A percentile compares a stretch with the other conserved stretches of the same genome.
Conservation (phyloP, 1,284 basidiomycete species). For the Pholiota adiposa region DNA sequence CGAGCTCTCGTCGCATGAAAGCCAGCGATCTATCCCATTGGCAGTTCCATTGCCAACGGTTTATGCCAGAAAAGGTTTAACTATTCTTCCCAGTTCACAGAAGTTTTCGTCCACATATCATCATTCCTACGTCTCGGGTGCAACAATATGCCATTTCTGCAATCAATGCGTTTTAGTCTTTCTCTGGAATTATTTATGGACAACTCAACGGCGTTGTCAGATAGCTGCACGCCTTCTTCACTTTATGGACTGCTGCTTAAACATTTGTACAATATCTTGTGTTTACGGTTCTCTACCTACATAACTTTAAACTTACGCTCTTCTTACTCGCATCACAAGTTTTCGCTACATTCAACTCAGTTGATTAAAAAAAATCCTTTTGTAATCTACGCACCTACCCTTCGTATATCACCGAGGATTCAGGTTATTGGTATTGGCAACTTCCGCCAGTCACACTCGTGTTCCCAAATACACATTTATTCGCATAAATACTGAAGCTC, state of each 20-base stretch:
- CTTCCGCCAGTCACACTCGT: too few relatives aligned
- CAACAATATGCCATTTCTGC: neutral
- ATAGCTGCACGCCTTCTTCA: too few relatives aligned
- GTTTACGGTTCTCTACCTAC: neutral
- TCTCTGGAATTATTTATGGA: neutral
- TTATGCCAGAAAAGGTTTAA: neutral
- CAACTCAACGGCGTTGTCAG: too few relatives aligned
- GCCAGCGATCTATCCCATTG: neutral
- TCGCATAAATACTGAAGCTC: neutral
- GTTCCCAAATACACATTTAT: too few relatives aligned
- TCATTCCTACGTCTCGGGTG: neutral
- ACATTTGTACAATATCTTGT: neutral
- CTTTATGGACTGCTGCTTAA: too few relatives aligned
- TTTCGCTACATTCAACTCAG: neutral
- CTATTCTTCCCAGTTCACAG: too few relatives aligned
- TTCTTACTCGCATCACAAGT: neutral
- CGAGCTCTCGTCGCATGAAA: constrained; percentile 3
- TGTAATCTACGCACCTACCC: neutral
- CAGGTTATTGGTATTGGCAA: too few relatives aligned
- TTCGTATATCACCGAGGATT: neutral
- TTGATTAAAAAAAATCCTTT: neutral
- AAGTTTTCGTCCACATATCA: neutral
- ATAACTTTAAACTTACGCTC: too few relatives aligned
- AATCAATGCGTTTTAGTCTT: neutral
- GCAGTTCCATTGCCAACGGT: neutral